These are phyloP conservation scores for Ligustrum vulgare DNA, from an alignment of 257 asterid genomes.

Conservation along the genomic window DNA sequence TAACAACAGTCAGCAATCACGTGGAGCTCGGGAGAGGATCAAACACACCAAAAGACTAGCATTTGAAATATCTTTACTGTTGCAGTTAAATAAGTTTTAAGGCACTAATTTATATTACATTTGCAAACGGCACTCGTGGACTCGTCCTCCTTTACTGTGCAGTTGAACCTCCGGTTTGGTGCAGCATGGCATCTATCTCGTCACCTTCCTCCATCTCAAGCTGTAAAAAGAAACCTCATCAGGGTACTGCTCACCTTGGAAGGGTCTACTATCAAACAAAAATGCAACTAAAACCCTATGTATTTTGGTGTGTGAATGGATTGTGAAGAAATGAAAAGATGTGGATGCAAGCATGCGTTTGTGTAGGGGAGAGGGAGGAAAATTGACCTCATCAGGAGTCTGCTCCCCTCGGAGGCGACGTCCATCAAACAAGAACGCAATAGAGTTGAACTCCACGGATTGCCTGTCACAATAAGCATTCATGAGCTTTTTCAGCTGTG, in stretches of 20 bases:
- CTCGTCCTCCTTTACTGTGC: background rate
- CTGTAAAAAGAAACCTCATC: slow-evolving; percentile 14
- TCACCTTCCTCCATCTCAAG: slow-evolving; percentile 17
- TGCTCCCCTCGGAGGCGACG: background rate
- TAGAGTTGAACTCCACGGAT: slow-evolving; percentile 14
- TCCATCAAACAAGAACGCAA: slow-evolving; percentile 17
- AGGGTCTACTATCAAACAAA: background rate
- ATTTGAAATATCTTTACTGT: background rate
- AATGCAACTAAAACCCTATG: slow-evolving; percentile 3
- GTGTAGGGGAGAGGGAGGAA: background rate
- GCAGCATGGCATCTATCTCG: slow-evolving; percentile 11
- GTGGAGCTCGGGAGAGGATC: background rate
- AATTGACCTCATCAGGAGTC: slow-evolving; percentile 12
- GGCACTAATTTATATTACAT: background rate
- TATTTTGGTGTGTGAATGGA: background rate
- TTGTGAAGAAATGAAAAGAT: background rate
- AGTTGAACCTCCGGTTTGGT: slow-evolving; percentile 10
- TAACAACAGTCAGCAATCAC: background rate
- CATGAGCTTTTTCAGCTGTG: slow-evolving; percentile 15
- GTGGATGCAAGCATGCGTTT: background rate
- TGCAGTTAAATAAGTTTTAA: background rate
- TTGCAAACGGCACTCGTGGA: background rate
- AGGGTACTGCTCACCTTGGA: background rate
- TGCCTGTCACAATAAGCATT: slow-evolving; percentile 14
- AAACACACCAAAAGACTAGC: background rate